These are phyloP conservation scores for Begonia fuchsioides DNA, from an alignment of 306 rosid genomes.

Conservation along the genomic window DNA sequence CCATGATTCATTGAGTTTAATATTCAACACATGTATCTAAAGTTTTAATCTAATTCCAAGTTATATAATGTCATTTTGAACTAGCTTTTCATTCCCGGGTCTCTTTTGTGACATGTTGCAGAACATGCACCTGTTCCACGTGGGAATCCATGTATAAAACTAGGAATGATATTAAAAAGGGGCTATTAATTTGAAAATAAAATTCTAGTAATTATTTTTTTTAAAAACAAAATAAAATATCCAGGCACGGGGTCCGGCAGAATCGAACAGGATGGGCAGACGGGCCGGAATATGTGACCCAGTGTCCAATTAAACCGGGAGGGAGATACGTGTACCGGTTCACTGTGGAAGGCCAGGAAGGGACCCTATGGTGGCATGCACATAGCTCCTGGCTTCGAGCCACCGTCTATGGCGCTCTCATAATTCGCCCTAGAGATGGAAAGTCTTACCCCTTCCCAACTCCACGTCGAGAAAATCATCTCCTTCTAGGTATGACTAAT, in stretches of 20 bases:
- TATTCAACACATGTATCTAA: too few species aligned
- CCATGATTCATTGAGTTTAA: too few species aligned
- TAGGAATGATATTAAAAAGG: too few species aligned
- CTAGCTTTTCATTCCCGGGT: too few species aligned
- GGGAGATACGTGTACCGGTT: constrained; percentile 71
- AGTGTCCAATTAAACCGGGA: constrained; percentile 89
- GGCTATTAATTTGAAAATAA: too few species aligned
- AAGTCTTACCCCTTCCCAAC: constrained; percentile 57
- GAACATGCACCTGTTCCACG: too few species aligned
- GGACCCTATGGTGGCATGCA: constrained; percentile 99
- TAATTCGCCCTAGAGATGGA: constrained; percentile 63
- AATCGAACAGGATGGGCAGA: constrained; percentile 93
- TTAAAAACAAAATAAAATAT: background rate
- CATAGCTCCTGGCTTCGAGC: constrained; percentile 97
- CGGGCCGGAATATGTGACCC: constrained; percentile 91
- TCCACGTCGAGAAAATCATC: constrained; percentile 45
- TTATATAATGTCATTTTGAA: too few species aligned
- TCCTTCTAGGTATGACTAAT: constrained; percentile 74
- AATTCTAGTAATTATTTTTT: too few species aligned
- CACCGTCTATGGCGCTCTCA: constrained; percentile 72
- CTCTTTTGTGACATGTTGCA: too few species aligned
- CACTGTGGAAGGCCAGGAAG: constrained; percentile 74
- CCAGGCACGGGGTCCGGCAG: constrained; percentile 85
- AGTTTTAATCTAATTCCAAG: too few species aligned
- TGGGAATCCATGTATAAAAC: too few species aligned